Evolutionary conservation across 2,329 filamentous ascomycete species (phyloP).

Genomic region (Aspergillus costaricaensis): DNA sequence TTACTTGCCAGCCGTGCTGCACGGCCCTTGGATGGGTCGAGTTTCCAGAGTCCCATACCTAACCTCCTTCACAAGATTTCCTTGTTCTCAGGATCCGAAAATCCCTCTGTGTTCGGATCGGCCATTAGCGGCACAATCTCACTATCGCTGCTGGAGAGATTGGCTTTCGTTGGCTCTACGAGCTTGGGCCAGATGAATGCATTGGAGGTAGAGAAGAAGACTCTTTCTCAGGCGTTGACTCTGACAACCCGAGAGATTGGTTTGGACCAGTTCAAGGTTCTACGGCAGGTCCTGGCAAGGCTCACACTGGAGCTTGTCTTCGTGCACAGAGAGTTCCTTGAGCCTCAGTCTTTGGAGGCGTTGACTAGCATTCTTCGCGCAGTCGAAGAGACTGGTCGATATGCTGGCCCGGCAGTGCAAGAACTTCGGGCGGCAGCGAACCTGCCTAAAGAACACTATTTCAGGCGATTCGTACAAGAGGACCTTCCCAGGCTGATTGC

Average conservation of each 20-base stretch:
- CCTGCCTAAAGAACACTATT: slow-evolving; percentile 36
- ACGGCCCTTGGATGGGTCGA: slow-evolving; percentile 36
- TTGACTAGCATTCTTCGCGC: slow-evolving; percentile 27
- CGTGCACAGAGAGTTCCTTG: slow-evolving; percentile 40
- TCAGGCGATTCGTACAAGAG: slow-evolving; percentile 35
- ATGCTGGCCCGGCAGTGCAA: slow-evolving; percentile 14
- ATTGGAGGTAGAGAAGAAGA: slow-evolving; percentile 65
- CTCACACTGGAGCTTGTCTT: slow-evolving; percentile 36
- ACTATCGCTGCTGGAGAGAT: slow-evolving; percentile 57
- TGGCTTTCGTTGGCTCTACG: slow-evolving; percentile 55
- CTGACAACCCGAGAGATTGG: slow-evolving; percentile 53
- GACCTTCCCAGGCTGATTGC: slow-evolving; percentile 31
- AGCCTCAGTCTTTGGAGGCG: slow-evolving; percentile 28
- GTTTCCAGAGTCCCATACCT: slow-evolving; percentile 36
- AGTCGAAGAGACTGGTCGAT: slow-evolving; percentile 26
- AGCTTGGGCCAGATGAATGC: slow-evolving; percentile 63
- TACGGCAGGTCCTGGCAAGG: slow-evolving; percentile 52
- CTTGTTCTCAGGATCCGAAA: slow-evolving; percentile 38
- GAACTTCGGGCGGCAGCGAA: slow-evolving; percentile 23
- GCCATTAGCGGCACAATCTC: slow-evolving; percentile 55
- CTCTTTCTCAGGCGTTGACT: slow-evolving; percentile 59
- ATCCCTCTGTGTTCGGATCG: slow-evolving; percentile 35
- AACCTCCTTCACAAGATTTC: slow-evolving; percentile 39
- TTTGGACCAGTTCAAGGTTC: slow-evolving; percentile 52
- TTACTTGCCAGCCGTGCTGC: slow-evolving; percentile 43